Conservation (phyloP, 768 basidiomycete genomes). For the Pholiota conissans region DNA sequence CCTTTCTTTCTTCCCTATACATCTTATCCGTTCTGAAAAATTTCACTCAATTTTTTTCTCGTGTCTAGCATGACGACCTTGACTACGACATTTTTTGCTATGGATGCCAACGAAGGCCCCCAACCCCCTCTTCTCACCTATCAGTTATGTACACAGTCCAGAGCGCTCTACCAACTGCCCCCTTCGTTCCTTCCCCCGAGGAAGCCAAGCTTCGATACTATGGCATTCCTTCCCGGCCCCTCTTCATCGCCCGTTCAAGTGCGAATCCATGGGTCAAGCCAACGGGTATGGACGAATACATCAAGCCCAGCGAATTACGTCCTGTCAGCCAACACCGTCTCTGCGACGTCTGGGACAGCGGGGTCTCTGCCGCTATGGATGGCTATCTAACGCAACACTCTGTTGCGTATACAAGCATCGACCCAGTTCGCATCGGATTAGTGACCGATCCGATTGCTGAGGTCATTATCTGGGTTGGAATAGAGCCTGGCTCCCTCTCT, state of each 20-base stretch:
- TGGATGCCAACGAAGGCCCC: too few relatives aligned
- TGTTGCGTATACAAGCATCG: slow-evolving; percentile 28
- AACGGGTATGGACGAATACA: slow-evolving; percentile 25
- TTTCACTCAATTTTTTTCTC: too few relatives aligned
- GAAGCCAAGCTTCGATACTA: slow-evolving; percentile 26
- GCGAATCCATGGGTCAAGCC: slow-evolving; percentile 21
- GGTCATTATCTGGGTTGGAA: slow-evolving; percentile 34
- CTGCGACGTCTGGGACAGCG: slow-evolving; percentile 20
- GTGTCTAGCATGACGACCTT: too few relatives aligned
- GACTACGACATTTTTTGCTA: too few relatives aligned
- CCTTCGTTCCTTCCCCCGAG: too few relatives aligned
- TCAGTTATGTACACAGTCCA: too few relatives aligned
- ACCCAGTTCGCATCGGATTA: slow-evolving; percentile 27
- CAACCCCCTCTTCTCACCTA: too few relatives aligned
- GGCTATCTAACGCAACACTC: slow-evolving; percentile 4
- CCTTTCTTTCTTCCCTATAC: too few relatives aligned
- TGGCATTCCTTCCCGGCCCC: slow-evolving; percentile 28
- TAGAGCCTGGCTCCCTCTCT: slow-evolving; percentile 28
- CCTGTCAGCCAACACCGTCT: slow-evolving; percentile 23
- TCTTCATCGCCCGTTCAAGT: slow-evolving; percentile 27
- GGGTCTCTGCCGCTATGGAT: slow-evolving; percentile 11
- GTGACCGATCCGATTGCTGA: slow-evolving; percentile 14
- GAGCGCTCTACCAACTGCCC: too few relatives aligned
- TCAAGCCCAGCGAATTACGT: slow-evolving; percentile 19
- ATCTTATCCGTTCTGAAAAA: too few relatives aligned